These are phyloP conservation scores for Pseudogymnoascus sp. DNA, from an alignment of 2,329 filamentous ascomycete genomes.

Conservation along the genomic window DNA sequence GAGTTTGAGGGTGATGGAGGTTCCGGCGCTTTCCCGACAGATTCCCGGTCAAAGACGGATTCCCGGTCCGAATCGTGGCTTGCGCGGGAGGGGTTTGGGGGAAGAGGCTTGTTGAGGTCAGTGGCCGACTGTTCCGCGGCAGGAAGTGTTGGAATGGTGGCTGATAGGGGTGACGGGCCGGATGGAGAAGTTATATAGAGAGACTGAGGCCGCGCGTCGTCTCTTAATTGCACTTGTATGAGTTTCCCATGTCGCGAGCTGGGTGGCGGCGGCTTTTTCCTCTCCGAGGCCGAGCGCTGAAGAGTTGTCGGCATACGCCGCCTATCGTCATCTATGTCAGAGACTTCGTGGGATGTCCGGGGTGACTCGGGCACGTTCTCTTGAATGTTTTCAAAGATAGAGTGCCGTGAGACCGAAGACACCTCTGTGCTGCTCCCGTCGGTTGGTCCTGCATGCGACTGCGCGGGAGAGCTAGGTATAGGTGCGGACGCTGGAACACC, in stretches of 20 bases:
- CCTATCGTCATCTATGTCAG: conserved; percentile 46
- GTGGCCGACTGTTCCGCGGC: conserved; percentile 35
- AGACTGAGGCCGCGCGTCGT: conserved; percentile 24
- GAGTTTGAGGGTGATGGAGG: conserved; percentile 29
- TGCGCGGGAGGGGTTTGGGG: conserved; percentile 42
- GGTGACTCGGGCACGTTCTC: conserved; percentile 40
- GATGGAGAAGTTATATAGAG: conserved; percentile 9
- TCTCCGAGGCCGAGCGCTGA: conserved; percentile 35
- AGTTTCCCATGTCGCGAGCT: conserved; percentile 72
- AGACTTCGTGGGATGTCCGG: conserved; percentile 51
- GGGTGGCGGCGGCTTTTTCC: conserved; percentile 64
- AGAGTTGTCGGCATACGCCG: conserved; percentile 27
- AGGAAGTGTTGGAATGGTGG: conserved; percentile 18
- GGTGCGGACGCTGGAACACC: conserved; percentile 27
- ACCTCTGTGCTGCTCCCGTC: conserved; percentile 50
- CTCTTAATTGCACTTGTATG: conserved; percentile 46
- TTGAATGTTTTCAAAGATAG: conserved; percentile 45
- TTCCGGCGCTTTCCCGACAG: conserved; percentile 45
- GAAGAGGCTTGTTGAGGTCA: conserved; percentile 56
- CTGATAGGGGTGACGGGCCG: conserved; percentile 20
- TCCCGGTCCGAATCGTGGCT: conserved; percentile 36
- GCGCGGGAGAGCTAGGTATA: conserved; percentile 24
- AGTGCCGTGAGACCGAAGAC: conserved; percentile 52
- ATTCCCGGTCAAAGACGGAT: conserved; percentile 47
- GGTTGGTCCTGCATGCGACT: conserved; percentile 27